Conservation (phyloP, 2,329 filamentous ascomycete genomes). For the Calonectria hongkongensis region DNA sequence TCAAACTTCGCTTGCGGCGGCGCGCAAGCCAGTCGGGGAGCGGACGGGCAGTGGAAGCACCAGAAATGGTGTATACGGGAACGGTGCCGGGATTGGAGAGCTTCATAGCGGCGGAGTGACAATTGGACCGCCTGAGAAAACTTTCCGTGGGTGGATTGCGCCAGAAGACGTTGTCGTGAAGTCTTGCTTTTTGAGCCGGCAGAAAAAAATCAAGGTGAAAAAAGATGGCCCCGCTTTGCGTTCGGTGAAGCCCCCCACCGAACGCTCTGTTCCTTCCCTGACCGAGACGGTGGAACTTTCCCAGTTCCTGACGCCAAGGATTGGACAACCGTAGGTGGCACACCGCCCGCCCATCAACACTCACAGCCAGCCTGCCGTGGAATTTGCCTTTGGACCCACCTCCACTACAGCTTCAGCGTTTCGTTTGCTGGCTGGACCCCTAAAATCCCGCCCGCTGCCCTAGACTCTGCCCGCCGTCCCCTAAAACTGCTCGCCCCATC, state of each 20-base stretch:
- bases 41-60: constrained; percentile 89
- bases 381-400: constrained; percentile 11
- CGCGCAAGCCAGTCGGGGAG: constrained; percentile 97
- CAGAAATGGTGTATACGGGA: constrained; percentile 95
- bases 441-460: constrained; percentile 33
- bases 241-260: constrained; percentile 45
- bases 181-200: constrained; percentile 27
- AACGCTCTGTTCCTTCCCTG: constrained; percentile 21
- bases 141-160: constrained; percentile 46
- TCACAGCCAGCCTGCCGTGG: constrained; percentile 3
- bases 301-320: constrained; percentile 6
- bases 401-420: constrained; percentile 30
- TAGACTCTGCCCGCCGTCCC: constrained; percentile 24
- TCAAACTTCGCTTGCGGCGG: constrained; percentile 91
- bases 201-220: constrained; percentile 58
- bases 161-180: constrained; percentile 38
- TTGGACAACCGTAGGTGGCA: constrained; percentile 14
- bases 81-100: constrained; percentile 88
- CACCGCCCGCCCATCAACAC: constrained; percentile 30
- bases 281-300: constrained; percentile 40
- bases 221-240: constrained; percentile 54
- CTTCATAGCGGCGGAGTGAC: constrained; percentile 75
- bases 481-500: constrained; percentile 38
- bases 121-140: constrained; percentile 42
- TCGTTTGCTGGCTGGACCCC: constrained; percentile 26